phyloP scores from a whole-genome alignment of 2,329 filamentous ascomycete species.

The Fusarium ambrosium region DNA sequence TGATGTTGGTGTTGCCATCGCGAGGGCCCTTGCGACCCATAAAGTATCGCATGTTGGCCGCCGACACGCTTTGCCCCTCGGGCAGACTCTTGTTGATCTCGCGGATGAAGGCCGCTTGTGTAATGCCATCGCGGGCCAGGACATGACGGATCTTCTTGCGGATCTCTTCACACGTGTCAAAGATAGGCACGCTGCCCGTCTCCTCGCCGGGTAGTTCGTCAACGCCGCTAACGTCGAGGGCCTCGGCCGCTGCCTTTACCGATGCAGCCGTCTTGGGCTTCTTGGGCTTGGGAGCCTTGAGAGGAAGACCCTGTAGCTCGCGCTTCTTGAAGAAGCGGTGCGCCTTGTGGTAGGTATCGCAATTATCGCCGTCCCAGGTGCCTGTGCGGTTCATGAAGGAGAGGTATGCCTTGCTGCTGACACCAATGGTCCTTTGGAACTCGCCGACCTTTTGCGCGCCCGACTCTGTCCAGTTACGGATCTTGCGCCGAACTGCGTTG shows the following conservation, averaged over 20 bases:
- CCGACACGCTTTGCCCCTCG: slow-evolving; percentile 55
- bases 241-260: slow-evolving; percentile 40
- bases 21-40: slow-evolving; percentile 62
- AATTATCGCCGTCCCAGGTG: slow-evolving; percentile 51
- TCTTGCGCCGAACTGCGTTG: slow-evolving; percentile 44
- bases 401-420: slow-evolving; percentile 54
- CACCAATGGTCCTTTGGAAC: slow-evolving; percentile 57
- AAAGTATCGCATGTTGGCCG: slow-evolving; percentile 63
- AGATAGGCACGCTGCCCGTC: slow-evolving; percentile 61
- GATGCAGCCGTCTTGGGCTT: slow-evolving; percentile 43
- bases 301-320: slow-evolving; percentile 61
- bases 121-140: slow-evolving; percentile 59
- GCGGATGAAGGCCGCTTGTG: slow-evolving; percentile 65
- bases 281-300: slow-evolving; percentile 52
- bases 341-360: slow-evolving; percentile 53
- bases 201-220: slow-evolving; percentile 61
- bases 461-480: slow-evolving; percentile 43
- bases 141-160: slow-evolving; percentile 68
- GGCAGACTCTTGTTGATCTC: slow-evolving; percentile 60
- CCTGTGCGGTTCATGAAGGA: slow-evolving; percentile 65
- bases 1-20: slow-evolving; percentile 61
- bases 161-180: slow-evolving; percentile 70
- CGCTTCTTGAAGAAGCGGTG: slow-evolving; percentile 64
- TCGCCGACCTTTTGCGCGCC: slow-evolving; percentile 56
- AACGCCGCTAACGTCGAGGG: slow-evolving; percentile 58